Evolutionary conservation across 805 yeast genomes (phyloP).

Genomic region (Saccharomycopsis malanga): DNA sequence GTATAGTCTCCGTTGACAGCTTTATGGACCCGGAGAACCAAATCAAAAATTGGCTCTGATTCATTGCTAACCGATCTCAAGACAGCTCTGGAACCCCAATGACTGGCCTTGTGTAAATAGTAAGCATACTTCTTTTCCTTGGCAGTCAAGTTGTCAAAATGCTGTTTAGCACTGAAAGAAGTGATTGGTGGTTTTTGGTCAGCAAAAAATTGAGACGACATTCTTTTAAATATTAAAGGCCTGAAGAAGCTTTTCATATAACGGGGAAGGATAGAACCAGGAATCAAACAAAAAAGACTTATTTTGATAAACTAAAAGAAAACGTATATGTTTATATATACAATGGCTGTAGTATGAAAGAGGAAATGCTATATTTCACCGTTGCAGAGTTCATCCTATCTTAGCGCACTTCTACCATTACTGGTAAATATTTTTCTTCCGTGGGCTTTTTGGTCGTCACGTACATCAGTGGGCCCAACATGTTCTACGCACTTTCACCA

Average conservation of each 20-base stretch:
- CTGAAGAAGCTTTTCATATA: slow-evolving; percentile 11
- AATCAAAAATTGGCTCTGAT: slow-evolving; percentile 66
- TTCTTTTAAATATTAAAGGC: slow-evolving; percentile 10
- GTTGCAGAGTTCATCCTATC: too few relatives aligned
- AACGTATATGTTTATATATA: too few relatives aligned
- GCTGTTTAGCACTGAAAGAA: slow-evolving; percentile 58
- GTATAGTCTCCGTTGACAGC: slow-evolving; percentile 42
- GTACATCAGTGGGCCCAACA: too few relatives aligned
- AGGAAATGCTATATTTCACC: too few relatives aligned
- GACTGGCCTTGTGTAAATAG: slow-evolving; percentile 75
- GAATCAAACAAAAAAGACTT: background rate
- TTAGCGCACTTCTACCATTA: too few relatives aligned
- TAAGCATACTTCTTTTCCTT: slow-evolving; percentile 72
- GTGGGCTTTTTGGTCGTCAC: too few relatives aligned
- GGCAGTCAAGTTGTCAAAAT: slow-evolving; percentile 56
- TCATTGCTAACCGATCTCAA: slow-evolving; percentile 79
- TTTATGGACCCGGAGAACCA: slow-evolving; percentile 55
- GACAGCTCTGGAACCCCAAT: slow-evolving; percentile 74
- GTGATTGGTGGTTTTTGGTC: slow-evolving; percentile 65
- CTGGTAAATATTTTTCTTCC: too few relatives aligned
- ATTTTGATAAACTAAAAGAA: background rate
- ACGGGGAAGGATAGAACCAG: background rate
- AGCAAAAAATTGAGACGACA: slow-evolving; percentile 34
- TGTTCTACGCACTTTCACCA: too few relatives aligned
- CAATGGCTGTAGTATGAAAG: too few relatives aligned